These are phyloP conservation scores for Scheffersomyces titani DNA, from an alignment of 1,139 yeast species.

Conservation along the genomic window DNA sequence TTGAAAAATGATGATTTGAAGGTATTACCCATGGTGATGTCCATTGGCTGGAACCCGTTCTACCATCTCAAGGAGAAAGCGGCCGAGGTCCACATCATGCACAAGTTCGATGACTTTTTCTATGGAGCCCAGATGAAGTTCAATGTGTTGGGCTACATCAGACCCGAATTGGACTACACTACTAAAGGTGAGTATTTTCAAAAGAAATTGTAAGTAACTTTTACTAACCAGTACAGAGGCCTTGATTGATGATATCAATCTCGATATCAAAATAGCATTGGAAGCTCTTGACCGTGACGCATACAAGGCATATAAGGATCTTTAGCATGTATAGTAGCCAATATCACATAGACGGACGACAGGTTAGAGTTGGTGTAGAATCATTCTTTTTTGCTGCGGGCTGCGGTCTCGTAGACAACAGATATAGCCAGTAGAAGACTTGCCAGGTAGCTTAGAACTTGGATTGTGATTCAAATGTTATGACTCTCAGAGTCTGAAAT, in stretches of 20 bases:
- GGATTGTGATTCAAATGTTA: too few species aligned
- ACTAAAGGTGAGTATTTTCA: conserved; percentile 45
- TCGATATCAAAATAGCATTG: conserved; percentile 72
- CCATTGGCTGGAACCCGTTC: conserved; percentile 95
- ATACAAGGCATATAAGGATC: conserved; percentile 13
- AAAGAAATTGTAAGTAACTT: background rate
- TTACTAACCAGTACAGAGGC: conserved; percentile 50
- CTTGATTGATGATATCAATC: conserved; percentile 77
- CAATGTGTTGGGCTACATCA: conserved; percentile 78
- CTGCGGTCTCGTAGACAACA: too few species aligned
- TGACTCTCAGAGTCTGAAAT: background rate
- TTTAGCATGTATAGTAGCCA: background rate
- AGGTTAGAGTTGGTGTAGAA: too few species aligned
- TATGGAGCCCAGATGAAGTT: conserved; percentile 80
- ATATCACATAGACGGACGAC: background rate
- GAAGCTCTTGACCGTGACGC: conserved; percentile 37
- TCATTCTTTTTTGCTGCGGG: too few species aligned
- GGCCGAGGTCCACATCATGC: conserved; percentile 86
- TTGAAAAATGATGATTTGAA: conserved; percentile 42
- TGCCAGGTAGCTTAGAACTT: too few species aligned
- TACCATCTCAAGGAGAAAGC: conserved; percentile 77
- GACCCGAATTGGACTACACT: conserved; percentile 89
- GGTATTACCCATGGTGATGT: conserved; percentile 86
- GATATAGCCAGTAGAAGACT: too few species aligned
- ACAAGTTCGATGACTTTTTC: conserved; percentile 64